Evolutionary conservation across 306 rosid species (phyloP), one percentile per base, ranked within the genome.

Genomic region (Quercus variabilis): DNA sequence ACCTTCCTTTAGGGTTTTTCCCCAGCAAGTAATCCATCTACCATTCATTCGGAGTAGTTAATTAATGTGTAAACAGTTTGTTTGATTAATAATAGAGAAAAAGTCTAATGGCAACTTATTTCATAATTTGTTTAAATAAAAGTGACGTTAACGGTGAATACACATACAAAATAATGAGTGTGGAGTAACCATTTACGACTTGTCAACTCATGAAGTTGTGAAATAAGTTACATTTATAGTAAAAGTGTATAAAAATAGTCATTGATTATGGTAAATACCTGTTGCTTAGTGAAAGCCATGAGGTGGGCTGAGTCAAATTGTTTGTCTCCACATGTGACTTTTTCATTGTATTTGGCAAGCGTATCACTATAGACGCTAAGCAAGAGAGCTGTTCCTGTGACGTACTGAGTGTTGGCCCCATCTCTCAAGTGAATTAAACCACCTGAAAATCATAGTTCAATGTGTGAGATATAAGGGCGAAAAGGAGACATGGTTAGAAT

Each of bases 331-430:
- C 99, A 95, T 8, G 33, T 8, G 52, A 92, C 49, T 26, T 81
- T 90, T 62, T 84, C 80, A 1, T 90, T 89, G 84, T 80, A 9
- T 8, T 73, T n/a, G 38, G 83, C 86, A 15, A 95, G 97, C 26
- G 90, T 14, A 64, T 92, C 98, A 74, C 95, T 58, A 54, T 92
- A 95, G 38, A 83, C 79, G 21, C 68, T 33, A 20, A 95, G 86
- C 70, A 95, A 64, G 65, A 85, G 58, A 41, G 99, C 77, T 2
- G 91, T 83, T 71, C 91, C 83, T 0, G 99, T 89, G 9, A 86
- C 97, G 69, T 95, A 95, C 2, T 95, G 99, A 15, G 91, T 81
- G 84, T 92, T 95, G 55, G 99, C 99, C 14, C 99, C 99, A 75
- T 90, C 94, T 87, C 99, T 83, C 78, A 90, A 20, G 84, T 92